A percentile compares a stretch with the other conserved stretches of the same genome.
These are phyloP conservation scores for Teratosphaeriaceae sp. DNA, from an alignment of 2,329 filamentous ascomycete species.

Conservation along the genomic window DNA sequence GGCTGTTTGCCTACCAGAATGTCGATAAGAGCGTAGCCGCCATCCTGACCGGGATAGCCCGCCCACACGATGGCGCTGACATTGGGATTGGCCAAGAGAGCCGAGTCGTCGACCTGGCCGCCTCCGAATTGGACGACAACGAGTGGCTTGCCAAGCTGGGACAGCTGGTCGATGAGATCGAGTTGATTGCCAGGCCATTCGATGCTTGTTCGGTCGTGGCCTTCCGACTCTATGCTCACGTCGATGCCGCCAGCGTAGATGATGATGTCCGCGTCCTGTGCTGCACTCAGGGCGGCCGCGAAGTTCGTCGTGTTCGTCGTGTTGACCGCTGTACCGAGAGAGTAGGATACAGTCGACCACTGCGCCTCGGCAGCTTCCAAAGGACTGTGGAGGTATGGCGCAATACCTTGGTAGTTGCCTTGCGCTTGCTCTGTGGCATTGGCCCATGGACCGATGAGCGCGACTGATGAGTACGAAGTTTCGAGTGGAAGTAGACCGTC, in stretches of 20 bases:
- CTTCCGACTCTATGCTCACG: constrained; percentile 37
- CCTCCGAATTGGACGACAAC: constrained; percentile 38
- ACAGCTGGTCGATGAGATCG: constrained; percentile 33
- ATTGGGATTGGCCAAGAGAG: constrained; percentile 32
- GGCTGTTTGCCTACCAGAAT: constrained; percentile 36
- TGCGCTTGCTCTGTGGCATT: constrained; percentile 42
- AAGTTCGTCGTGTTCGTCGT: constrained; percentile 13
- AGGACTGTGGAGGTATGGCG: constrained; percentile 17
- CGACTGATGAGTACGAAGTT: constrained; percentile 34
- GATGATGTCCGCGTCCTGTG: constrained; percentile 15
- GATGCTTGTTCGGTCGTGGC: constrained; percentile 34
- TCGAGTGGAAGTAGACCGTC: constrained; percentile 37
- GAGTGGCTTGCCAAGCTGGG: constrained; percentile 32
- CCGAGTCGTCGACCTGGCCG: constrained; percentile 38
- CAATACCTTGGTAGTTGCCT: constrained; percentile 25
- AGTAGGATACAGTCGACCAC: constrained; percentile 10
- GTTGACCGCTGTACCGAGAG: constrained; percentile 14
- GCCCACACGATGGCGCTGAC: constrained; percentile 38
- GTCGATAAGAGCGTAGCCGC: constrained; percentile 36
- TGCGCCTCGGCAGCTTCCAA: constrained; percentile 14
- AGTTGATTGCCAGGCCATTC: constrained; percentile 39
- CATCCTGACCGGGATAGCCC: constrained; percentile 39
- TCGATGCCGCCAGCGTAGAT: constrained; percentile 26
- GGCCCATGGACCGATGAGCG: constrained; percentile 51
- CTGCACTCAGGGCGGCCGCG: constrained; percentile 12